Evolutionary conservation across 2,329 filamentous ascomycete genomes (phyloP), one percentile per base, ranked within the genome.

Genomic region (Aspergillus transmontanensis): DNA sequence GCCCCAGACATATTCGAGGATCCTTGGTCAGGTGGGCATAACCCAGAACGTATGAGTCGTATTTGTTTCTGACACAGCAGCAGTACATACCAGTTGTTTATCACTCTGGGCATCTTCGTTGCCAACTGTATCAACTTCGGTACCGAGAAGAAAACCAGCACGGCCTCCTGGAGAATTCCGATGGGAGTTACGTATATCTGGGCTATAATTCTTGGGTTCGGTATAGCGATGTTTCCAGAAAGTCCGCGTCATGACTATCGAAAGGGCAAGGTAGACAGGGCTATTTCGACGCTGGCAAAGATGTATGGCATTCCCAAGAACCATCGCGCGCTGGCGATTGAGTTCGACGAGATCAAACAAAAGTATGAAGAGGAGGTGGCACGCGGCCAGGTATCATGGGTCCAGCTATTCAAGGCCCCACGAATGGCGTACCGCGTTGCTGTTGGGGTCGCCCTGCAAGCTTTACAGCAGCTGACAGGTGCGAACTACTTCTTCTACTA

Each of bases 181-280:
- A 85, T 87, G 78, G 86, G 85, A 1, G 74, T 88, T 36, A 85
- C 83, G 2, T 87, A 85, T 70, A 75, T 86, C 63, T 87, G 83
- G 80, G 83, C 85, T 2, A 70, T 80, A 5, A 80, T 87, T 50
- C 84, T 88, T 66, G 82, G 82, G 1, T 59, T 78, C 21, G 85
- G 85, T 7, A 86, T 88, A 62, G 65, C 82, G 7, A 80, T 86
- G 68, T 82, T 88, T 65, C 82, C 82, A 0, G 86, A 88, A 67
- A 84, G 81, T 12, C 86, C 86, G 5, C 83, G 86, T 2, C 87
- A 83, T 77, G 84, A 85, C 48, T 88, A 86, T 72, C 82, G 86
- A n/a, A 73, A 82, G 43, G 84, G 83, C 41, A 81, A 82, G n/a
- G 76, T 80, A 23, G 83, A 86, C 2, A 73, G 76, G 48, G 85